Conservation (phyloP, 345 rosid genomes). For the Melaleuca quinquenervia region DNA sequence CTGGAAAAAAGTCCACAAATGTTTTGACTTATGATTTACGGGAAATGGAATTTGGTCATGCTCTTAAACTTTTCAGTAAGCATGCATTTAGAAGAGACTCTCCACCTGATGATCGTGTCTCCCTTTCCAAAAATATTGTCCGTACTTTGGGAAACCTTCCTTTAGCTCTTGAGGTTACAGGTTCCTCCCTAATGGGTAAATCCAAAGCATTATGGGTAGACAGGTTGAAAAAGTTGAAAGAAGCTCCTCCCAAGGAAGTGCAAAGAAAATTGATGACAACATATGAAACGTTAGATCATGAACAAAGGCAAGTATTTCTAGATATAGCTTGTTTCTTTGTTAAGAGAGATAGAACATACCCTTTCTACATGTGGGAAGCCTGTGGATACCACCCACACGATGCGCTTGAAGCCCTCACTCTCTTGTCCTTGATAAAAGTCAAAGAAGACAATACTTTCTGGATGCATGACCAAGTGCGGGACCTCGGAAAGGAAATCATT, state of each 20-base stretch:
- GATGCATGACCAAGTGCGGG: background rate
- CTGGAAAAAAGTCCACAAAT: background rate
- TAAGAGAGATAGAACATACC: accelerated
- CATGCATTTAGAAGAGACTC: background rate
- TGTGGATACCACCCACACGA: background rate
- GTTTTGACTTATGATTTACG: background rate
- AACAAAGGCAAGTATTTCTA: background rate
- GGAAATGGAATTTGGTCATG: background rate
- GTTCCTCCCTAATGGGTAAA: background rate
- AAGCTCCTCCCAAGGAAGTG: background rate
- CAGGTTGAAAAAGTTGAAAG: background rate
- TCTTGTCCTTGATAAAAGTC: background rate
- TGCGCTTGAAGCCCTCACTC: background rate
- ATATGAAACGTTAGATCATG: background rate
- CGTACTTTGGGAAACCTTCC: background rate
- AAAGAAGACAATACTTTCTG: background rate
- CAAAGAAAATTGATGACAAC: background rate
- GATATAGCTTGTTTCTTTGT: background rate
- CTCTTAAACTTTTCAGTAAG: background rate
- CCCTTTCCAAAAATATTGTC: background rate
- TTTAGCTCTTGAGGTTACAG: background rate
- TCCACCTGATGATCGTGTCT: background rate
- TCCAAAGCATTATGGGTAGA: background rate
- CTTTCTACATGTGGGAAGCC: background rate
- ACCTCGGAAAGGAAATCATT: background rate